These are phyloP conservation scores for Fusarium veterinarium DNA, from an alignment of 2,329 filamentous ascomycete genomes.

Conservation along the genomic window DNA sequence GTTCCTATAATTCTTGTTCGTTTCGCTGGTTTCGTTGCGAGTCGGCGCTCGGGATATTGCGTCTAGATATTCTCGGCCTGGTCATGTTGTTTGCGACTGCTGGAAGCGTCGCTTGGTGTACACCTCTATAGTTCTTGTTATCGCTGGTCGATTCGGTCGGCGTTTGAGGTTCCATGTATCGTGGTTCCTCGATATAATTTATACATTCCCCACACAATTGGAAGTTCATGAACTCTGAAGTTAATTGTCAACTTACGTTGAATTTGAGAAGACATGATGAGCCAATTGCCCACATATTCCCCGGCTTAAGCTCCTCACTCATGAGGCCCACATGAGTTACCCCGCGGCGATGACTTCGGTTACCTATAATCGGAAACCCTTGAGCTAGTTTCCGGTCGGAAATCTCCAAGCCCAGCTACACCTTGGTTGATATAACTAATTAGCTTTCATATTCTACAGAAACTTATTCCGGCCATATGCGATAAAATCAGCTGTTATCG, in stretches of 20 bases:
- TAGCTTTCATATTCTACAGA: neutral
- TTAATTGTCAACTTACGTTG: neutral
- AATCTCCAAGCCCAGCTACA: neutral
- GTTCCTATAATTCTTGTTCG: conserved; percentile 53
- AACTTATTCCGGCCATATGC: conserved; percentile 15
- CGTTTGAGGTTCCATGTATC: conserved; percentile 25
- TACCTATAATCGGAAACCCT: conserved; percentile 1
- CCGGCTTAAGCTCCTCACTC: neutral
- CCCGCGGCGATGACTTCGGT: conserved; percentile 20
- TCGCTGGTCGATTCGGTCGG: conserved; percentile 37
- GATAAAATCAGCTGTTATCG: conserved; percentile 5
- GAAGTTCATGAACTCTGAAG: neutral
- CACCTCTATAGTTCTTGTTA: conserved; percentile 40
- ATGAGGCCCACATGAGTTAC: conserved; percentile 12
- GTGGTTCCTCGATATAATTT: conserved; percentile 40
- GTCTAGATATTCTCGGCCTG: conserved; percentile 55
- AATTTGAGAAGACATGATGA: neutral
- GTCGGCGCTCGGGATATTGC: conserved; percentile 57
- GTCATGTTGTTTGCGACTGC: conserved; percentile 44
- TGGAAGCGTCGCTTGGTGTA: conserved; percentile 46
- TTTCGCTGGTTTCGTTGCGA: conserved; percentile 55
- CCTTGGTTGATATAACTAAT: neutral
- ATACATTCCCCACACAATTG: conserved; percentile 19
- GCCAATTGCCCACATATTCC: neutral
- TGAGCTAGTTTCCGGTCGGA: neutral